phyloP scores from a whole-genome alignment of 306 rosid genomes.

The Ormosia emarginata region DNA sequence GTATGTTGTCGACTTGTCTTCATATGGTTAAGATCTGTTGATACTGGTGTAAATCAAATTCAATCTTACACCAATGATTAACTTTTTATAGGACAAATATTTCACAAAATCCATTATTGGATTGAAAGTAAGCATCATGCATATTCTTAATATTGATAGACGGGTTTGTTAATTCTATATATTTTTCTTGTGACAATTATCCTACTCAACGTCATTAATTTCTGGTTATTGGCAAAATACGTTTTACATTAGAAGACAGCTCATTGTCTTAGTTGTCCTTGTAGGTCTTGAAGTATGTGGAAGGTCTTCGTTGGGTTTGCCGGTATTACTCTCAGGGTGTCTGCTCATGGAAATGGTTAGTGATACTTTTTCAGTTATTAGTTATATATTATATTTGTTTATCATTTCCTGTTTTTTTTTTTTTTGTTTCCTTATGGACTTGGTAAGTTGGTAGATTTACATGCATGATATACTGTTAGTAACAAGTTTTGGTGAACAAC shows the following conservation, averaged over 20 bases:
- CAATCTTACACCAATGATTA: neutral
- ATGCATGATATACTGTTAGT: neutral
- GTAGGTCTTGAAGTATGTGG: constrained; percentile 74
- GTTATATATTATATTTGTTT: neutral
- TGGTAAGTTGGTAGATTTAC: neutral
- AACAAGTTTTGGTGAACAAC: neutral
- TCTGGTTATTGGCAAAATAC: neutral
- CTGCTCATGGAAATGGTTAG: constrained; percentile 83
- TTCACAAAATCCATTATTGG: neutral
- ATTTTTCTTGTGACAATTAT: neutral
- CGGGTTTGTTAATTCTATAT: constrained; percentile 13
- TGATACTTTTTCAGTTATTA: neutral
- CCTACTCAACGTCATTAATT: neutral
- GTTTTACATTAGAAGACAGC: constrained; percentile 15
- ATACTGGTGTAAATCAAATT: neutral
- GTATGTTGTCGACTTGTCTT: neutral
- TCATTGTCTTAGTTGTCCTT: constrained; percentile 21
- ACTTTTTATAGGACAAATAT: neutral
- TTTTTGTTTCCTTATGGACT: neutral
- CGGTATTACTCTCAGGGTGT: constrained; percentile 81
- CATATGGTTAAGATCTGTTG: neutral
- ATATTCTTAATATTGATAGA: neutral
- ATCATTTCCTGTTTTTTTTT: neutral
- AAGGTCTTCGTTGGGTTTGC: constrained; percentile 87
- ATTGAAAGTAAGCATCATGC: neutral